Evolutionary conservation across 2,329 filamentous ascomycete genomes (phyloP), one percentile per base, ranked within the genome.

Genomic region (Colletotrichum abscissum): DNA sequence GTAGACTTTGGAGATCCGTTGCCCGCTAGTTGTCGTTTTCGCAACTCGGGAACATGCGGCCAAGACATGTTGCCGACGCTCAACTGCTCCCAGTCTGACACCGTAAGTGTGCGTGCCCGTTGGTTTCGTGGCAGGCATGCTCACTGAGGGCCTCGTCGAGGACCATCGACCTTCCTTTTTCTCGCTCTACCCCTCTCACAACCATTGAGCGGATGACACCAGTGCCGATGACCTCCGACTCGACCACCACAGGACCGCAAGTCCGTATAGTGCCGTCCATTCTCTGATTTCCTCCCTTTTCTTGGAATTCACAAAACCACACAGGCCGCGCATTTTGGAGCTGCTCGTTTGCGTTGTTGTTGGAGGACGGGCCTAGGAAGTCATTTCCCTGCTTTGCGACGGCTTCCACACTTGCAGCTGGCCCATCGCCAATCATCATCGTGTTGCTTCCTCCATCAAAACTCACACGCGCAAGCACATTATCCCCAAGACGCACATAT

Each of bases 21-120:
- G 72, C 55, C 63, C 46, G 59, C 69, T 74, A 35, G 56, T 60
- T 73, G 71, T 74, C 58, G 69, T 72, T 33, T 69, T 55, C 57
- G 38, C 62, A 67, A 72, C 58, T 63, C 63, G 62, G 63, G 67
- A 67, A 63, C 57, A 72, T 38, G 57, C 68, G 63, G 72, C 70
- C 67, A 65, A 64, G 67, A 70, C 55, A 56, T 65, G 60, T 65
- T 70, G 67, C 63, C 55, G 69, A 74, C 72, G 72, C 65, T 72
- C 38, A 42, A 67, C 73, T 74, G 62, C 67, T 72, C 63, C 74
- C 67, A 67, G 67, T 74, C 72, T 67, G 64, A 73, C 71, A 75
- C 70, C 63, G 71, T 74, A 54, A 65, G 72, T 72, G 72, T 49
- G 74, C 69, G 72, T 64, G 64, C 68, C 75, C 73, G 75, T 74